Base-by-base conservation (phyloP, 1,284 basidiomycete species). In the Anthracocystis walkeri region DNA sequence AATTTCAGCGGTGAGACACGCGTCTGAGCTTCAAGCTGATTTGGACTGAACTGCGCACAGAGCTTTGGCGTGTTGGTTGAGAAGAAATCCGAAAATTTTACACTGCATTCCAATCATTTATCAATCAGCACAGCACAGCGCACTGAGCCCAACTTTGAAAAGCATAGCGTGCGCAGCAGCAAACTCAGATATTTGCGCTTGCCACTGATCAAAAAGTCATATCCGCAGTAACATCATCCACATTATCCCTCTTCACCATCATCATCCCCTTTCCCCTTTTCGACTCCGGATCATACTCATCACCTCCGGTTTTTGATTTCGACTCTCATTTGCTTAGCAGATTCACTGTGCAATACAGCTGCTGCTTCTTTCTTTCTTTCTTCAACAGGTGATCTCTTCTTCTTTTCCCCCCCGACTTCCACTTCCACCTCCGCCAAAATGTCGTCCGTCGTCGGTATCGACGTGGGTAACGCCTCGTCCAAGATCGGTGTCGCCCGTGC, bases 401-500 rank as follows among this genome's bases (percentile, higher is more conserved):
- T 16, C 11, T 42, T 20, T 20, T n/a, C 23, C 12, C 2, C 14
- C 35, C 14, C n/a, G n/a, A n/a, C n/a, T n/a, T n/a, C n/a, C n/a
- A n/a, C n/a, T n/a, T n/a, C n/a, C 35, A 38, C 31, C 29, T 29
- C 16, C 40, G 8, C 44, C 35, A 80, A 41, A 52, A 82, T 80
- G 78, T 72, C 78, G 58, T 82, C 81, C 65, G 82, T 82, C 27
- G 75, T 84, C 58, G 83, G 83, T 73, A 76, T 84, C 58, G 83
- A 84, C 71, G 74, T 84, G 53, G 83, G 83, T 49, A 83, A 82
- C 54, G 71, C 75, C 75, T 76, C 65, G 65, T 70, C 67, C 74
- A 82, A 82, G 75, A 84, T 84, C 57, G 83, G 83, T 53, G 79
- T 82, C 35, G 82, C 83, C 42, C 79, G 83, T 59, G 77, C 81